phyloP scores from a whole-genome alignment of 2,329 filamentous ascomycete genomes.

The Aspergillus intermedius region DNA sequence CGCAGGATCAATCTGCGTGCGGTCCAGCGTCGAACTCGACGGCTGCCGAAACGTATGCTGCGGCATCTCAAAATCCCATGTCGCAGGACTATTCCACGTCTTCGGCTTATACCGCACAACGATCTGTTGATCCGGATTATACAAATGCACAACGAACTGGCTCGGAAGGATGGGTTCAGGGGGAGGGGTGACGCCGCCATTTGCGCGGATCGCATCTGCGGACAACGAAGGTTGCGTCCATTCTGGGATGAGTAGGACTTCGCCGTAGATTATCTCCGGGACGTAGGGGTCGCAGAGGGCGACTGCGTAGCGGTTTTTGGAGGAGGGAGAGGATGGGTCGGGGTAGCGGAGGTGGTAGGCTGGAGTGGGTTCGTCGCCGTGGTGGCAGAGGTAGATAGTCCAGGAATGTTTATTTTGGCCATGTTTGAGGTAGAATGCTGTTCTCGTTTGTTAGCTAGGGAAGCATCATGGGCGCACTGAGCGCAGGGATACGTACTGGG shows the following conservation, averaged over 20 bases:
- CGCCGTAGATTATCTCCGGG: slow-evolving; percentile 75
- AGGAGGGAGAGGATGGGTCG: slow-evolving; percentile 61
- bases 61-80: slow-evolving; percentile 91
- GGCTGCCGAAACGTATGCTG: slow-evolving; percentile 76
- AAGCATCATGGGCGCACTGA: background rate
- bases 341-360: slow-evolving; percentile 74
- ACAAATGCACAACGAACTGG: slow-evolving; percentile 77
- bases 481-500: slow-evolving; percentile 50
- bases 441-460: slow-evolving; percentile 11
- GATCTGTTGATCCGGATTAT: slow-evolving; percentile 85
- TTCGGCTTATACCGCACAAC: slow-evolving; percentile 61
- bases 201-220: slow-evolving; percentile 67
- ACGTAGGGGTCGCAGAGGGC: slow-evolving; percentile 78
- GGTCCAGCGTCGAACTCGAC: slow-evolving; percentile 70
- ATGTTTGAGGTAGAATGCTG: slow-evolving; percentile 56
- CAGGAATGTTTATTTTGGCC: slow-evolving; percentile 37
- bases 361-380: slow-evolving; percentile 72
- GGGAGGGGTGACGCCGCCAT: slow-evolving; percentile 58
- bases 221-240: slow-evolving; percentile 80
- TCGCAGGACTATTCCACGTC: slow-evolving; percentile 71
- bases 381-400: slow-evolving; percentile 49
- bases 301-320: slow-evolving; percentile 78
- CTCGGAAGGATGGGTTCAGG: slow-evolving; percentile 69
- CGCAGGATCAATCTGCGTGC: slow-evolving; percentile 57
- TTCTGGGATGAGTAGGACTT: slow-evolving; percentile 75